Evolutionary conservation across 192 early-diverging fungal species (phyloP), one percentile per base, ranked within the genome.

Genomic region (Dispira simplex): DNA sequence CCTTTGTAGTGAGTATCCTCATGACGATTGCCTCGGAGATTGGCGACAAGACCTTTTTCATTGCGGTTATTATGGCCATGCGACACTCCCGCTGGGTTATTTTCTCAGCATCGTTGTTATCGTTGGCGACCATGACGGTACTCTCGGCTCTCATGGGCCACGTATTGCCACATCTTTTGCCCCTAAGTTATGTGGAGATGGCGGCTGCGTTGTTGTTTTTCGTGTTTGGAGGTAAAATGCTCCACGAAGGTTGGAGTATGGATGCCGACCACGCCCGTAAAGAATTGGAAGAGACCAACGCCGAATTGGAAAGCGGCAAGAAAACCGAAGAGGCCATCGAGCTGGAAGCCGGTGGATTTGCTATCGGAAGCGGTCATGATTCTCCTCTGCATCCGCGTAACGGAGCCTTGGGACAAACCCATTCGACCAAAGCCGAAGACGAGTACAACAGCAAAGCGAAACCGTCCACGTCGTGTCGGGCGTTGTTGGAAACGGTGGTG

Each of bases 21-120:
- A 92, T 99, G 81, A 99, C 96, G 48, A 76, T 95, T 20, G 86
- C 95, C 46, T 93, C 91, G 13, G 96, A 99, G 71, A 93, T 99
- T 67, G 96, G 96, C 62, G 96, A 99, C 83, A 99, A 99, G 74
- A 99, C 96, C 18, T 99, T 99, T 68, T 81, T 99, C 63, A 97
- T 99, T 63, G 92, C 93, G 11, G 95, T 93, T 6, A 92, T 99
- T 65, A 87, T 99, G 84, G 95, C 97, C 47, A 99, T 99, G 95
- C 89, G 83, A 70, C 88, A 97, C 72, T 84, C 94, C 46, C 90
- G 95, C 23, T 63, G 85, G 46, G 77, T 95, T 53, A 88, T 99
- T 27, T 98, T 99, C 73, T 72, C 88, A 12, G 91, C 90, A 0
- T 90, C 95, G 5, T 84, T 93, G 65, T 77, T 83, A 10, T 90